Evolutionary conservation across 1,284 basidiomycete genomes (phyloP).

Genomic region (Rugiboletus extremiorientalis): DNA sequence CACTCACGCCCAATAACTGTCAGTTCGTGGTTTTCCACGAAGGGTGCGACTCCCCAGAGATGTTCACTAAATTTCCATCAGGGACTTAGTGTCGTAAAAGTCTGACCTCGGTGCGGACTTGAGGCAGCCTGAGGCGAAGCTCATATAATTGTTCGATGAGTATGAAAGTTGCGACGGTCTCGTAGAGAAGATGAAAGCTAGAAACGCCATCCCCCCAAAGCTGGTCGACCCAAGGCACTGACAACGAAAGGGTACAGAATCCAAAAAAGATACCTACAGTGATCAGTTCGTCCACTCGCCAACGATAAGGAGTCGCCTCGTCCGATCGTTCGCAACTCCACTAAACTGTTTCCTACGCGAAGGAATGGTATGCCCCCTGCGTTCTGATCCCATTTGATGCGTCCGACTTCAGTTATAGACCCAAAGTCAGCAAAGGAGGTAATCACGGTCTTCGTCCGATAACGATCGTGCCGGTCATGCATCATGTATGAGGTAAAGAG

Average conservation of each 20-base stretch:
- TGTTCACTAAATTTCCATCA: neutral
- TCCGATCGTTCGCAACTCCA: conserved; percentile 2
- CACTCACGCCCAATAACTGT: conserved; percentile 1
- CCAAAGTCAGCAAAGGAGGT: conserved; percentile 15
- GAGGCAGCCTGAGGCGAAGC: neutral
- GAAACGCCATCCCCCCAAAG: neutral
- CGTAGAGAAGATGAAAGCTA: conserved; percentile 17
- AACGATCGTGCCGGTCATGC: neutral
- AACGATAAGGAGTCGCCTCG: conserved; percentile 6
- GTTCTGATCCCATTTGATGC: conserved; percentile 19
- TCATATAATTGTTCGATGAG: conserved; percentile 3
- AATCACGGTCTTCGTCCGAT: conserved; percentile 4
- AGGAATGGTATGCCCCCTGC: neutral
- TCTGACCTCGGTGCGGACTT: conserved; percentile 1
- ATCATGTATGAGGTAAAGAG: conserved; percentile 14
- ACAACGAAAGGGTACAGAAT: no score
- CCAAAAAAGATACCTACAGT: no score
- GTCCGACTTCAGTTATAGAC: conserved; percentile 2
- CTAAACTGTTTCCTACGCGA: neutral
- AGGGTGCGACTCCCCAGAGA: neutral
- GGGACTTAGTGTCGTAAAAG: neutral
- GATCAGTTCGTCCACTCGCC: no score
- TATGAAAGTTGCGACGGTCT: conserved; percentile 17
- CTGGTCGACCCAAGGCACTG: conserved; percentile 2
- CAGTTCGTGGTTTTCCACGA: neutral